These are phyloP conservation scores for Ilyonectria sp. DNA, from an alignment of 2,329 filamentous ascomycete species.

Conservation along the genomic window DNA sequence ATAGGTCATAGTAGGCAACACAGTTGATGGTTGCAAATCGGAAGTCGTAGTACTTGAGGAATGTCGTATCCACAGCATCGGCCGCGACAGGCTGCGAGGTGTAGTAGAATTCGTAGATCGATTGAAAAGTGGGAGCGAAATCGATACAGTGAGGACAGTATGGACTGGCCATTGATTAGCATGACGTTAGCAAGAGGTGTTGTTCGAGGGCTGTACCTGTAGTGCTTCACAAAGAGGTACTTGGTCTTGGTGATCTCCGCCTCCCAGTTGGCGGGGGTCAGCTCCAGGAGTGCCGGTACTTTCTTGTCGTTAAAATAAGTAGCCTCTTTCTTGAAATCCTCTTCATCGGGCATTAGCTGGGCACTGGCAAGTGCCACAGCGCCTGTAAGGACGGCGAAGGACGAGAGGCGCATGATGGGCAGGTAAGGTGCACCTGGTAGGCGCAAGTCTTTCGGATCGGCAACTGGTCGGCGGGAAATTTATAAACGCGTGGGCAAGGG, in stretches of 20 bases:
- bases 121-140: conserved; percentile 90
- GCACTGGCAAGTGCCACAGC: conserved; percentile 52
- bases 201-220: conserved; percentile 66
- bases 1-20: conserved; percentile 85
- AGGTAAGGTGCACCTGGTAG: conserved; percentile 27
- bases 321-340: conserved; percentile 51
- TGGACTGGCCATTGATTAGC: conserved; percentile 59
- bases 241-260: conserved; percentile 68
- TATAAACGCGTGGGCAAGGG: not conserved
- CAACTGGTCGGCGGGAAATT: not conserved
- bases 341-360: conserved; percentile 48
- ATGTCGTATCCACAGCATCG: conserved; percentile 70
- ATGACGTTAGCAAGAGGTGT: conserved; percentile 16
- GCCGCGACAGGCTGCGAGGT: conserved; percentile 81
- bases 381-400: conserved; percentile 63
- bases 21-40: conserved; percentile 91
- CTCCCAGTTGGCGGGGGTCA: conserved; percentile 72
- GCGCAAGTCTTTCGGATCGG: conserved; percentile 10
- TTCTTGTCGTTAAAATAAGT: conserved; percentile 77
- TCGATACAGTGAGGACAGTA: conserved; percentile 81
- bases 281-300: conserved; percentile 76
- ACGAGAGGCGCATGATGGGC: conserved; percentile 52
- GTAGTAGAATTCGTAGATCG: conserved; percentile 94
- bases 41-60: conserved; percentile 89
- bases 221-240: conserved; percentile 74